These are phyloP conservation scores for Pseudogymnoascus sp. DNA, from an alignment of 2,329 filamentous ascomycete species.

Conservation along the genomic window DNA sequence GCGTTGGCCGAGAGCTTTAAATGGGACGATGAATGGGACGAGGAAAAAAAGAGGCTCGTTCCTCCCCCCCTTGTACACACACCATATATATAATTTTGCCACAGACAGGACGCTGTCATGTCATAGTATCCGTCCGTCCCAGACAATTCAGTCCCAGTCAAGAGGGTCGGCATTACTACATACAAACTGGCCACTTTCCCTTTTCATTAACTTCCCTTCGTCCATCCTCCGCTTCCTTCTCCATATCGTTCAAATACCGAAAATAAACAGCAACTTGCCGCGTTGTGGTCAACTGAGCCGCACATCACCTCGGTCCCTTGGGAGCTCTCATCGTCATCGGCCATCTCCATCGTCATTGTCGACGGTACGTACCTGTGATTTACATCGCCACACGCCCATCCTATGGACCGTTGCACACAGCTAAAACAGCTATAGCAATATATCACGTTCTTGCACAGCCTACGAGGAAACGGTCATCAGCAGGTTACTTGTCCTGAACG, in stretches of 20 bases:
- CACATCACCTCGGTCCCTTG: not conserved
- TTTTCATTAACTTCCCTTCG: not conserved
- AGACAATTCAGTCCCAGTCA: not conserved
- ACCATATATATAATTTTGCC: not conserved
- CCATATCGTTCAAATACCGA: not conserved
- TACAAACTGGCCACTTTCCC: not conserved
- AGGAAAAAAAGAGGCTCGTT: not conserved
- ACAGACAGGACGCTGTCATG: not conserved
- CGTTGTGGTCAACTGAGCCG: not conserved
- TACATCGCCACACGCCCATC: not conserved
- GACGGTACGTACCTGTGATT: not conserved
- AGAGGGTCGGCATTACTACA: not conserved
- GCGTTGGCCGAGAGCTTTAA: not conserved
- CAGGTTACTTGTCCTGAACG: not conserved
- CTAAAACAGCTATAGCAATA: not conserved
- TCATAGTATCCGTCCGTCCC: not conserved
- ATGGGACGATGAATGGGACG: not conserved
- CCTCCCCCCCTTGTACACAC: not conserved
- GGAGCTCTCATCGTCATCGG: too few species aligned
- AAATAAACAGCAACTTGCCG: not conserved
- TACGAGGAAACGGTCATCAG: not conserved
- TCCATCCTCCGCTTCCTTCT: not conserved
- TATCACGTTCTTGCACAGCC: not conserved
- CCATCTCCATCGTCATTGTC: not conserved
- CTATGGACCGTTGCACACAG: not conserved